Evolutionary conservation across 2,329 filamentous ascomycete species (phyloP), one percentile per base, ranked within the genome.

Genomic region (Cordyceps tenuipes): DNA sequence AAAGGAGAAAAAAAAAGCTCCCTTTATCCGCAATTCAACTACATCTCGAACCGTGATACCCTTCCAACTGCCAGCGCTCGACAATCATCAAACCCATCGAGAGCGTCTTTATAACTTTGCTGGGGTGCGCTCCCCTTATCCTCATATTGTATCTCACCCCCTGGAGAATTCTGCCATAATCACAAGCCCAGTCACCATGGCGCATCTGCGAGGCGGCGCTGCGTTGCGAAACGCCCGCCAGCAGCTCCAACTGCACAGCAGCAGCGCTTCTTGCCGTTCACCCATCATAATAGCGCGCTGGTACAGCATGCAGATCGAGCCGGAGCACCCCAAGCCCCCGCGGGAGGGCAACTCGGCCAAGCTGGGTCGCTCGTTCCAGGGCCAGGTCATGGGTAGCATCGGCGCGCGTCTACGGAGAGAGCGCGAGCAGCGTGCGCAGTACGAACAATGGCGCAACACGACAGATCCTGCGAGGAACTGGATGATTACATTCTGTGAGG

Each of bases 361-460:
- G 66, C 67, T 70, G 29, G 75, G 72, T 17, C 65, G 76, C 51
- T 71, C 75, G 3, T 86, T 85, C 67, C 78, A 81, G 66, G 82
- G 82, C 21, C 83, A 85, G 71, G 77, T 86, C 66, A 81, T 83
- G 67, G 79, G 82, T 64, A 84, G 81, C 63, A 82, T 84, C 54
- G 76, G 76, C 55, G 75, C 78, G 59, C 78, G 83, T 62, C 73
- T 85, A 63, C 74, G 76, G 64, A 73, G 79, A n/a, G 82, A 86
- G 69, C 74, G 75, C 54, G 76, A 77, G 61, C 80, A 84, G 69
- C 74, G 79, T 26, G 78, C 77, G 66, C 76, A 79, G 63, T 82
- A 80, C 39, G 73, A 75, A 66, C 64, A 70, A 58, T 75, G 73
- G 73, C 70, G 73, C 51, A 69, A 73, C 54, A 68, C 73, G 61